Evolutionary conservation across 768 basidiomycete species (phyloP).

Genomic region (Tricholoma flavovirens): DNA sequence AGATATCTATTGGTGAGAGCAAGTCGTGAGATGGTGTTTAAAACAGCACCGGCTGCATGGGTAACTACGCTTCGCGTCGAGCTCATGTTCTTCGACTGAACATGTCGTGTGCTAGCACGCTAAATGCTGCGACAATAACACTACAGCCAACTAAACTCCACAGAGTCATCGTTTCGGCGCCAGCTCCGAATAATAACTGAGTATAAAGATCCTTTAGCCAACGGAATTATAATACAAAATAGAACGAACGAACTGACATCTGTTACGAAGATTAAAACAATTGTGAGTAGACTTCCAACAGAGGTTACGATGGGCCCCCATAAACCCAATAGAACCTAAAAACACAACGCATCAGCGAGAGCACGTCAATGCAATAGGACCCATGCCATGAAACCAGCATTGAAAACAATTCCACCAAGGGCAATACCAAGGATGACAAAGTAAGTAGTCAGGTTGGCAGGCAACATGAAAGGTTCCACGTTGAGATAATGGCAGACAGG

Average conservation of each 20-base stretch:
- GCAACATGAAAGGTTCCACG: constrained; percentile 63
- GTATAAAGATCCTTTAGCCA: not conserved
- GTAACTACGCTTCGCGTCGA: not conserved
- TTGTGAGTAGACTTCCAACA: constrained; percentile 91
- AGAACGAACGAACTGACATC: constrained; percentile 45
- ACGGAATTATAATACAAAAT: not conserved
- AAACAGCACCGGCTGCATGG: too few relatives aligned
- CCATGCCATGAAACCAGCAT: constrained; percentile 79
- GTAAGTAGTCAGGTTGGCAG: constrained; percentile 40
- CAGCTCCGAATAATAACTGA: constrained; percentile 55
- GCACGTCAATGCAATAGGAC: not conserved
- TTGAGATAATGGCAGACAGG: constrained; percentile 65
- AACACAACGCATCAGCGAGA: constrained; percentile 7
- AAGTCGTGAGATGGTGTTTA: too few relatives aligned
- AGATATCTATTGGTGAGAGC: too few relatives aligned
- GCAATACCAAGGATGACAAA: constrained; percentile 64
- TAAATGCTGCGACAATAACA: constrained; percentile 80
- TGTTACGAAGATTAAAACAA: constrained; percentile 78
- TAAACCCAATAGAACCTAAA: constrained; percentile 69
- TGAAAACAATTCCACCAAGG: constrained; percentile 69
- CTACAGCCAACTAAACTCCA: constrained; percentile 75
- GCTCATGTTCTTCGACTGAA: constrained; percentile 27
- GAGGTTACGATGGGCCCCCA: constrained; percentile 88
- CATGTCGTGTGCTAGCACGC: constrained; percentile 72
- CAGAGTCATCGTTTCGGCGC: constrained; percentile 51